These are phyloP conservation scores for Musa balbisiana DNA, from an alignment of 202 grass and related monocot genomes.

Conservation along the genomic window DNA sequence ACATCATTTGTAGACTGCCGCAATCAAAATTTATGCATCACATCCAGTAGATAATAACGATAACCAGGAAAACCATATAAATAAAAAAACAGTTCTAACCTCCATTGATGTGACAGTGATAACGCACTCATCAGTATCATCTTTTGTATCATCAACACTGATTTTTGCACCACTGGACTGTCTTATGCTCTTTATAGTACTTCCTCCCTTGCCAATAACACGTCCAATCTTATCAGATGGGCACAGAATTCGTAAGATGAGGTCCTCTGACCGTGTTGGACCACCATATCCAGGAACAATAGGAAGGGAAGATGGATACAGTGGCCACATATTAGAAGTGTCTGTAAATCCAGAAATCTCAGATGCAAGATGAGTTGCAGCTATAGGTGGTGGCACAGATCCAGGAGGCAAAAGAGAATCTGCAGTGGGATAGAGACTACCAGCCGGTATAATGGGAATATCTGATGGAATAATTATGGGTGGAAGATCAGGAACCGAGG, in stretches of 20 bases:
- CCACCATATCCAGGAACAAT: constrained; percentile 52
- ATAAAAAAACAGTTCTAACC: constrained; percentile 38
- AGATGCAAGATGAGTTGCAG: constrained; percentile 42
- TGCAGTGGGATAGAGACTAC: constrained; percentile 41
- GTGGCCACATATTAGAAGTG: constrained; percentile 42
- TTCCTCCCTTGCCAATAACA: constrained; percentile 85
- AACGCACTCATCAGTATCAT: constrained; percentile 62
- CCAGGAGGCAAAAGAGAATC: constrained; percentile 48
- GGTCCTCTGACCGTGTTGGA: constrained; percentile 52
- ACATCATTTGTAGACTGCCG: constrained; percentile 71
- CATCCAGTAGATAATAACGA: constrained; percentile 15
- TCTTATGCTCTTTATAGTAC: constrained; percentile 84
- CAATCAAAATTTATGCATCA: constrained; percentile 15
- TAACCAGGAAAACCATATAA: constrained; percentile 14
- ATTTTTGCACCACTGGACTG: constrained; percentile 71
- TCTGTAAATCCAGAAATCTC: constrained; percentile 47
- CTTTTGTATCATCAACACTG: constrained; percentile 87
- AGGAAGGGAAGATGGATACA: constrained; percentile 64
- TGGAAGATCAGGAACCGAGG: constrained; percentile 52
- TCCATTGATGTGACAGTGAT: constrained; percentile 73
- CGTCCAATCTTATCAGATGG: constrained; percentile 80
- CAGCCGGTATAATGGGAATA: constrained; percentile 64
- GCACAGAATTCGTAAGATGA: constrained; percentile 70
- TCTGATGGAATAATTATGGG: constrained; percentile 84
- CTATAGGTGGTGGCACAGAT: constrained; percentile 44